These are phyloP conservation scores for Verticillium klebahnii DNA, from an alignment of 2,329 filamentous ascomycete species.

Conservation along the genomic window DNA sequence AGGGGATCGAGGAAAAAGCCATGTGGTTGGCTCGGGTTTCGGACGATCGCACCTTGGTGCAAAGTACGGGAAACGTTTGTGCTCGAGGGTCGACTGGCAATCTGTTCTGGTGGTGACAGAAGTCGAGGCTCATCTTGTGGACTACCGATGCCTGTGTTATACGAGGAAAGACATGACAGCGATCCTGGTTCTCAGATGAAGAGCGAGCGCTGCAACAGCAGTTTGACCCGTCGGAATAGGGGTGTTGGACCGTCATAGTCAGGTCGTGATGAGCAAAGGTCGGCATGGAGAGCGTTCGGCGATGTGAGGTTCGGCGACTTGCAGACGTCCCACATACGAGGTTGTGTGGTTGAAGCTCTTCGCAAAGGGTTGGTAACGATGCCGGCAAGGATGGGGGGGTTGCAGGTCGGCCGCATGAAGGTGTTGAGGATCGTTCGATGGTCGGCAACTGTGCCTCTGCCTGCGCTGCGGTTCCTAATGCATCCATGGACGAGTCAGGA, in stretches of 20 bases:
- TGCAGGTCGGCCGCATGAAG: neutral
- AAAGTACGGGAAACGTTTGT: neutral
- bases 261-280: neutral
- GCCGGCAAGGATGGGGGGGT: neutral
- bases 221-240: neutral
- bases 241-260: neutral
- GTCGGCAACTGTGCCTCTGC: neutral
- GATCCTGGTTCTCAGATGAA: neutral
- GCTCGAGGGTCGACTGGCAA: neutral
- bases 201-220: neutral
- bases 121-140: no score
- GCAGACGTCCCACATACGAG: neutral
- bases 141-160: no score
- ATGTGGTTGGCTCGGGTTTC: neutral
- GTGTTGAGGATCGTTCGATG: constrained; percentile 2
- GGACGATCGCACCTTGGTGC: neutral
- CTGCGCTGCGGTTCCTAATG: neutral
- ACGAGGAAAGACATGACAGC: no score
- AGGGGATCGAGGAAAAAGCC: neutral
- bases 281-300: neutral
- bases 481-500: neutral
- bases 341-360: neutral
- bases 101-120: no score
- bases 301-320: neutral
- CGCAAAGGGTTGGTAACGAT: no score